phyloP scores from a whole-genome alignment of 129 eudicot genomes.

The Pittosporum tobira region DNA sequence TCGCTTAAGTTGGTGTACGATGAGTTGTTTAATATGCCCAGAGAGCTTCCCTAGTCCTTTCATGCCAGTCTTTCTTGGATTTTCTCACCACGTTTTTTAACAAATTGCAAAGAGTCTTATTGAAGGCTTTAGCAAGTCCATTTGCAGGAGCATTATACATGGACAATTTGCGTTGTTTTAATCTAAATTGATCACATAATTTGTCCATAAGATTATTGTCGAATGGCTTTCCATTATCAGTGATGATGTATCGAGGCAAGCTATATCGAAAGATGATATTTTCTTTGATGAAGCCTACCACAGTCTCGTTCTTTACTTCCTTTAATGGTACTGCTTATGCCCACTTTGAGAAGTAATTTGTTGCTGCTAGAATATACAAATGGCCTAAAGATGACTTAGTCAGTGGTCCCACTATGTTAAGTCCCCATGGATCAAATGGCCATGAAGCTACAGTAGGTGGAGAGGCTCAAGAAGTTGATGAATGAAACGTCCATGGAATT shows the following conservation, averaged over 20 bases:
- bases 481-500: neutral
- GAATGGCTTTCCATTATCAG: neutral
- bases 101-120: neutral
- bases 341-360: neutral
- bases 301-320: neutral
- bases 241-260: neutral
- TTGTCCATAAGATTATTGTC: constrained; percentile 1
- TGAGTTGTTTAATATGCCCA: constrained; percentile 8
- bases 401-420: neutral
- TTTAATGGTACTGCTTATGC: neutral
- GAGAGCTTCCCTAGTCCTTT: constrained; percentile 3
- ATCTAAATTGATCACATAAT: neutral
- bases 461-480: too few species aligned
- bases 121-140: constrained; percentile 7
- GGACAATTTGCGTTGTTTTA: constrained; percentile 1
- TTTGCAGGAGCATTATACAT: neutral
- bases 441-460: neutral
- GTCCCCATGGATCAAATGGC: neutral
- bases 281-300: too few species aligned
- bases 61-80: neutral
- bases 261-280: neutral
- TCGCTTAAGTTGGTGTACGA: neutral
- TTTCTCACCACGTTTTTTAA: neutral
- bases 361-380: neutral
- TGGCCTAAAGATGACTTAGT: neutral